These are phyloP conservation scores for Helianthus annuus DNA, from an alignment of 129 eudicot species.

Conservation along the genomic window DNA sequence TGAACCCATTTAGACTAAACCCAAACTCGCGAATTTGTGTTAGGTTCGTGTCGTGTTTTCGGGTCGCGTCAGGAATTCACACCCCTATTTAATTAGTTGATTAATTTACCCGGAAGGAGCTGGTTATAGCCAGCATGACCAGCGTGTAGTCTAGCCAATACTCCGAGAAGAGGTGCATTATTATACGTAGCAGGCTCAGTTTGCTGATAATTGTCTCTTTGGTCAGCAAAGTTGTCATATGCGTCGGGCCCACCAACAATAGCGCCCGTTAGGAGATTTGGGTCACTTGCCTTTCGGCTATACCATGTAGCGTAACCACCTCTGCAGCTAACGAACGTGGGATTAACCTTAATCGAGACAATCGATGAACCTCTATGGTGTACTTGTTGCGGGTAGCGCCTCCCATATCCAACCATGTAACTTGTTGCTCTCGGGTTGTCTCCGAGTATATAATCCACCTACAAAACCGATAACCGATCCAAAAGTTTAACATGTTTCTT, in stretches of 20 bases:
- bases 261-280: conserved; percentile 41
- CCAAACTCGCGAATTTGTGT: no score
- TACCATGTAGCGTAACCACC: conserved; percentile 65
- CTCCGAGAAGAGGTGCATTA: conserved; percentile 94
- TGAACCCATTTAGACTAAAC: no score
- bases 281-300: conserved; percentile 43
- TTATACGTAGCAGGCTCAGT: conserved; percentile 98
- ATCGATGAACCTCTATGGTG: conserved; percentile 76
- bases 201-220: conserved; percentile 55
- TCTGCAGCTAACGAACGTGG: conserved; percentile 55
- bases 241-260: conserved; percentile 46
- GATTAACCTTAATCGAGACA: conserved; percentile 48
- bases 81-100: not conserved
- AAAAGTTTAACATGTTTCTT: conserved; percentile 15
- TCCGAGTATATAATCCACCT: conserved; percentile 68
- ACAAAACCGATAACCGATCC: not conserved
- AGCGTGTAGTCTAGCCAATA: conserved; percentile 72
- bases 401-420: conserved; percentile 71
- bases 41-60: no score
- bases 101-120: conserved; percentile 70
- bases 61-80: no score
- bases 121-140: conserved; percentile 88
- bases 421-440: conserved; percentile 60
- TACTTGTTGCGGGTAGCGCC: conserved; percentile 46
- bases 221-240: conserved; percentile 35